Conservation (phyloP, 2,329 filamentous ascomycete genomes). For the Leptographium lundbergii region DNA sequence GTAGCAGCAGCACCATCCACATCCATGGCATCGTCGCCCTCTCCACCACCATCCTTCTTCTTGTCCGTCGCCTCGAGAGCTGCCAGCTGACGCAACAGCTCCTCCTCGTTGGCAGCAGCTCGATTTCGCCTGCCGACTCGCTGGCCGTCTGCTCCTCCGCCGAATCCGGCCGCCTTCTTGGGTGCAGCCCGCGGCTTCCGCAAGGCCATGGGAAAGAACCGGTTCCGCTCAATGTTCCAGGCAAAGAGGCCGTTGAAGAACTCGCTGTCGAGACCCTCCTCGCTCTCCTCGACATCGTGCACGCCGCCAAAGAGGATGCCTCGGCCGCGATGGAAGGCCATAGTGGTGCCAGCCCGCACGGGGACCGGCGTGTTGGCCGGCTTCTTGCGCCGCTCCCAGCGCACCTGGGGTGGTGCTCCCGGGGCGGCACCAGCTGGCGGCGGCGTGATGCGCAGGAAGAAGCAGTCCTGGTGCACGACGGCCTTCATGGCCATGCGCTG, state of each 20-base stretch:
- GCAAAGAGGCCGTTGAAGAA: constrained; percentile 90
- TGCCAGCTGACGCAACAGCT: constrained; percentile 74
- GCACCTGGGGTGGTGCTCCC: constrained; percentile 55
- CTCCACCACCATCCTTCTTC: background rate
- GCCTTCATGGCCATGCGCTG: constrained; percentile 69
- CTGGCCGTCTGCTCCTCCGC: constrained; percentile 26
- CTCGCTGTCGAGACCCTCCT: constrained; percentile 92
- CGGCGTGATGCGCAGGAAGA: constrained; percentile 72
- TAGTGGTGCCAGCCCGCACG: constrained; percentile 74
- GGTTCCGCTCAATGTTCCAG: constrained; percentile 91
- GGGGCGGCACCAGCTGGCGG: constrained; percentile 54
- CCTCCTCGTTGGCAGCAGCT: constrained; percentile 82
- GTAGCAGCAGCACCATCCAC: constrained; percentile 18
- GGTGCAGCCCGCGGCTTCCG: constrained; percentile 59
- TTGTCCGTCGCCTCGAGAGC: constrained; percentile 51
- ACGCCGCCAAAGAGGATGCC: constrained; percentile 92
- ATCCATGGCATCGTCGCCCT: constrained; percentile 36
- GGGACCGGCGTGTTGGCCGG: constrained; percentile 82
- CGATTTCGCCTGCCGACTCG: constrained; percentile 52
- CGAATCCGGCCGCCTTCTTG: constrained; percentile 37
- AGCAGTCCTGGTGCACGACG: constrained; percentile 88
- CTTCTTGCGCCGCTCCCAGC: constrained; percentile 90
- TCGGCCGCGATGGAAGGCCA: constrained; percentile 86
- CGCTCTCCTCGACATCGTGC: constrained; percentile 79
- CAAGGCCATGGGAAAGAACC: constrained; percentile 76